These are phyloP conservation scores for Talaromyces wortmannii DNA, from an alignment of 495 filamentous ascomycete species.

Conservation along the genomic window DNA sequence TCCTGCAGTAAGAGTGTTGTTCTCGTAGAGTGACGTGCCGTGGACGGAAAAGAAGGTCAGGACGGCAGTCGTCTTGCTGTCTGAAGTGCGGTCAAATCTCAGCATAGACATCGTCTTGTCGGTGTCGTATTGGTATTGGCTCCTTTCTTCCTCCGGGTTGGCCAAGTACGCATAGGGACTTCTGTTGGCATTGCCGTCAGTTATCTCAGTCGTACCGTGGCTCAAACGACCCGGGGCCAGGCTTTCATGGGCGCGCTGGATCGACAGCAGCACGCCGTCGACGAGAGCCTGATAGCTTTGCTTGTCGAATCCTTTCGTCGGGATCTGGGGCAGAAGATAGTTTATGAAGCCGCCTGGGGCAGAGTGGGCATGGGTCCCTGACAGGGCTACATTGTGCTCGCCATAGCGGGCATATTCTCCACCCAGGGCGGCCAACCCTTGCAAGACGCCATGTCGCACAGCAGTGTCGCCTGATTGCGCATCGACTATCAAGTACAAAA, in stretches of 20 bases:
- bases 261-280: slow-evolving; percentile 75
- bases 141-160: slow-evolving; percentile 76
- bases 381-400: slow-evolving; percentile 81
- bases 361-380: slow-evolving; percentile 90
- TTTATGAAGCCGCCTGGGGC: slow-evolving; percentile 94
- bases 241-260: slow-evolving; percentile 73
- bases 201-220: slow-evolving; percentile 65
- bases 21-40: slow-evolving; percentile 85
- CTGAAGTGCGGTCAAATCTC: slow-evolving; percentile 65
- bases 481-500: slow-evolving; percentile 86
- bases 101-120: slow-evolving; percentile 85
- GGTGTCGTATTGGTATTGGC: slow-evolving; percentile 65
- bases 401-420: slow-evolving; percentile 66
- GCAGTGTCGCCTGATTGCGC: slow-evolving; percentile 89
- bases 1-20: slow-evolving; percentile 86
- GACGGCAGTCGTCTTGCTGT: slow-evolving; percentile 68
- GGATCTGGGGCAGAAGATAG: slow-evolving; percentile 92
- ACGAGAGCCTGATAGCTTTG: slow-evolving; percentile 90
- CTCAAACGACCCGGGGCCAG: slow-evolving; percentile 65
- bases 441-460: slow-evolving; percentile 75
- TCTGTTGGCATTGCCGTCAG: slow-evolving; percentile 83
- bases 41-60: slow-evolving; percentile 94
- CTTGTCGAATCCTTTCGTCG: slow-evolving; percentile 79
- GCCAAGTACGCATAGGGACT: slow-evolving; percentile 87
- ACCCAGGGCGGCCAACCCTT: slow-evolving; percentile 61